Conservation (phyloP, 179 eudicot species). For the Spinacia oleracea region DNA sequence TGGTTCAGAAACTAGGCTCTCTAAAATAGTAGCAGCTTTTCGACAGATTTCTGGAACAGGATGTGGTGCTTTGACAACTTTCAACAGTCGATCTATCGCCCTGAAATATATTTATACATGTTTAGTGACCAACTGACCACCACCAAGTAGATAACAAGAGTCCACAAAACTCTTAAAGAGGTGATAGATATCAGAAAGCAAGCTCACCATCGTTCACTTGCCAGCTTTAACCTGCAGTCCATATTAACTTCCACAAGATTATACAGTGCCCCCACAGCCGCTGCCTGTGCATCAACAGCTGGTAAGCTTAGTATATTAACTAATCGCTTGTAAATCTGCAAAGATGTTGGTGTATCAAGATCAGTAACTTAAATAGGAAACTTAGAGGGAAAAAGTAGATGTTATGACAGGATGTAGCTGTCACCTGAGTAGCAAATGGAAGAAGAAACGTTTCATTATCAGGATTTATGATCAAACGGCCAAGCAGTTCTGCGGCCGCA, state of each 20-base stretch:
- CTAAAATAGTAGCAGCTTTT: conserved; percentile 81
- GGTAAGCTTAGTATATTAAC: conserved; percentile 85
- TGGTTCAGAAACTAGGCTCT: conserved; percentile 85
- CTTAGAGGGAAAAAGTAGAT: neutral
- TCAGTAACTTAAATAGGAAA: neutral
- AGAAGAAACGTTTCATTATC: conserved; percentile 93
- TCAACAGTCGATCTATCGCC: conserved; percentile 84
- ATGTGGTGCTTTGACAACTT: conserved; percentile 80
- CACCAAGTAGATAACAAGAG: neutral
- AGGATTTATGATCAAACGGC: conserved; percentile 86
- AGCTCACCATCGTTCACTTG: conserved; percentile 84
- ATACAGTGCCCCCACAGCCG: conserved; percentile 90
- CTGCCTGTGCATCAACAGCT: conserved; percentile 84
- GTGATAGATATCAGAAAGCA: neutral
- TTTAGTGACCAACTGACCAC: conserved; percentile 12
- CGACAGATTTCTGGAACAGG: conserved; percentile 90
- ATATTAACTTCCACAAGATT: conserved; percentile 88
- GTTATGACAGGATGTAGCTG: neutral
- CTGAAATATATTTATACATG: conserved; percentile 38
- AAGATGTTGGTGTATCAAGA: neutral
- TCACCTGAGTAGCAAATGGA: conserved; percentile 82
- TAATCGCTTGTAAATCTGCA: conserved; percentile 82
- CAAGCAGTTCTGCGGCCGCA: conserved; percentile 93
- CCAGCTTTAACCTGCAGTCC: conserved; percentile 91
- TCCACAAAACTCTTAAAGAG: neutral